Evolutionary conservation across 2,329 filamentous ascomycete species (phyloP).

Genomic region (Rutstroemia sp.): DNA sequence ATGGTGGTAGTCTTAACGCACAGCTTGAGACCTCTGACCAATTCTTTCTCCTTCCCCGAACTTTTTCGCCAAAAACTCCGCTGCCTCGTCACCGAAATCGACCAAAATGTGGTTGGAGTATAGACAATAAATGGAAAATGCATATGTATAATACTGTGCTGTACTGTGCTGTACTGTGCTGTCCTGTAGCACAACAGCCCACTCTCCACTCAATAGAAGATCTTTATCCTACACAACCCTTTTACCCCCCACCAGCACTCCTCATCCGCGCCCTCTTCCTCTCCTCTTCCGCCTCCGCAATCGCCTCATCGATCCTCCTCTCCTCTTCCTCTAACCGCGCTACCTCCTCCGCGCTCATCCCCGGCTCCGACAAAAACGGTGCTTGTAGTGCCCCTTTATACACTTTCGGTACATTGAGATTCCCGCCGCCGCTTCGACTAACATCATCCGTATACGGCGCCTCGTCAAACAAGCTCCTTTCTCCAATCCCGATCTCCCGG

Average conservation of each 20-base stretch:
- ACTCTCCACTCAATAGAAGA: too few relatives aligned
- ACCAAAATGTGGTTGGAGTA: neutral
- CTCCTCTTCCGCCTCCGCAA: constrained; percentile 22
- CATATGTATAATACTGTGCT: neutral
- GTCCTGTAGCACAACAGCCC: too few relatives aligned
- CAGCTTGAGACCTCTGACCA: neutral
- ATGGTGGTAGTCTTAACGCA: neutral
- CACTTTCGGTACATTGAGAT: neutral
- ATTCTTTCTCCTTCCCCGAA: too few relatives aligned
- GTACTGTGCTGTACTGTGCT: neutral
- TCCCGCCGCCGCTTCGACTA: neutral
- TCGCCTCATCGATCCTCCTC: constrained; percentile 26
- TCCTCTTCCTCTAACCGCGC: constrained; percentile 27
- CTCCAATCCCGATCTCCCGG: neutral
- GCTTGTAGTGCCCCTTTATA: neutral
- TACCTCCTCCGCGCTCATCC: constrained; percentile 23
- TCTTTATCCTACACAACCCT: neutral
- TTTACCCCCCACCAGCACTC: neutral
- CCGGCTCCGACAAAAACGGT: constrained; percentile 19
- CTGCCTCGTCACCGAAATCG: neutral
- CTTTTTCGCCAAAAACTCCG: neutral
- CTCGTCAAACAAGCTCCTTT: neutral
- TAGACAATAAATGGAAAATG: neutral
- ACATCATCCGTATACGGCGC: neutral
- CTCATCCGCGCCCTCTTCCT: constrained; percentile 7